Percentiles rank a stretch among this genome's conserved stretches.
phyloP scores from a whole-genome alignment of 495 filamentous ascomycete species.

The Neurospora terricola region DNA sequence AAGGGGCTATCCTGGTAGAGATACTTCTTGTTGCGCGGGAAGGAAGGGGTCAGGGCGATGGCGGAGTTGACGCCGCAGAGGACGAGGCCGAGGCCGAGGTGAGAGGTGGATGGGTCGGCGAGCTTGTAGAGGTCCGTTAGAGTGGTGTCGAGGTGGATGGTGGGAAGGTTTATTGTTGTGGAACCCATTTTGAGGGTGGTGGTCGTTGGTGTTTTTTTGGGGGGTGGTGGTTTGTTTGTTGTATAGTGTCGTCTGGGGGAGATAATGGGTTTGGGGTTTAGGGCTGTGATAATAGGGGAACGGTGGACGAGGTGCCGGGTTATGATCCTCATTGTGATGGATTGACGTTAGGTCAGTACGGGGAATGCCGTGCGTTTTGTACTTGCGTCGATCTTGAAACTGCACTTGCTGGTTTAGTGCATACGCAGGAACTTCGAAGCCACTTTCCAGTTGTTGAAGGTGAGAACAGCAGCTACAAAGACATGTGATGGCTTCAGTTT shows the following conservation, averaged over 20 bases:
- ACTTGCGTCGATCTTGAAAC: not conserved
- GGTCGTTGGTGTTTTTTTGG: not conserved
- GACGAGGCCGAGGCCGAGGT: constrained; percentile 13
- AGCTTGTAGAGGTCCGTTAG: constrained; percentile 21
- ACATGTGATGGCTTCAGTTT: not conserved
- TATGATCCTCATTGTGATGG: not conserved
- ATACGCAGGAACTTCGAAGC: not conserved
- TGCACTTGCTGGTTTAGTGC: not conserved
- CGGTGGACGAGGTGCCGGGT: not conserved
- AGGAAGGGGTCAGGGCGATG: constrained; percentile 11
- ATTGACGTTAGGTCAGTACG: not conserved
- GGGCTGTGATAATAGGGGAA: not conserved
- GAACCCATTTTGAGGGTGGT: constrained; percentile 9
- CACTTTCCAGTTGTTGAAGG: not conserved
- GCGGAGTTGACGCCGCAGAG: constrained; percentile 17
- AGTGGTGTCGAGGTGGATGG: constrained; percentile 22
- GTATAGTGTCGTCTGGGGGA: not conserved
- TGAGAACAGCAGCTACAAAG: not conserved
- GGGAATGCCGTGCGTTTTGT: not conserved
- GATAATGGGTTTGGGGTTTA: not conserved
- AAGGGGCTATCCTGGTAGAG: constrained; percentile 25
- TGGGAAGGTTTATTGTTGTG: constrained; percentile 12
- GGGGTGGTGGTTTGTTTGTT: not conserved
- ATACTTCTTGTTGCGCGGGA: constrained; percentile 25
- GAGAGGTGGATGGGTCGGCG: constrained; percentile 3